Evolutionary conservation across 352 stramenopile species (phyloP).

Genomic region (Globisporangium solare): DNA sequence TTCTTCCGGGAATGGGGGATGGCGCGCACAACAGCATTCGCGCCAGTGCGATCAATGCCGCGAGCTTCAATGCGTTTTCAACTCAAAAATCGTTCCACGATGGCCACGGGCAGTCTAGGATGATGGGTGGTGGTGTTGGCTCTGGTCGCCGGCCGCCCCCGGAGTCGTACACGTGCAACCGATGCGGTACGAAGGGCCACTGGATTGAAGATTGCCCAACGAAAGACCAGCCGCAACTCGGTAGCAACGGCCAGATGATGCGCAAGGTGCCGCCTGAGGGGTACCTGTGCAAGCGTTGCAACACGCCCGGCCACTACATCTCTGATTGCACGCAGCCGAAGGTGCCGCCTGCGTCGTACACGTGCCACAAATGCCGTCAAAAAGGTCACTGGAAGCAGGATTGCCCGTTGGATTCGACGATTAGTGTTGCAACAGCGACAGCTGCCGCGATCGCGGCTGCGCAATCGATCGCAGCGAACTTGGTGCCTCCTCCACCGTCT

Average conservation of each 20-base stretch:
- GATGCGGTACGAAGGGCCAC: conserved; percentile 78
- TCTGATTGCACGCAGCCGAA: conserved; percentile 83
- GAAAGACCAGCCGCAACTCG: conserved; percentile 56
- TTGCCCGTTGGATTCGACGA: conserved; percentile 70
- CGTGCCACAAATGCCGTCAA: conserved; percentile 84
- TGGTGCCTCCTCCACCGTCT: conserved; percentile 3
- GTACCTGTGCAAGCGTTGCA: conserved; percentile 86
- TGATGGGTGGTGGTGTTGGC: conserved; percentile 17
- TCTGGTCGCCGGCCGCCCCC: conserved; percentile 48
- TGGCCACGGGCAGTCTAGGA: conserved; percentile 2
- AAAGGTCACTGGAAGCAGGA: conserved; percentile 89
- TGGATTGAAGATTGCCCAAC: conserved; percentile 88
- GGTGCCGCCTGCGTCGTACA: conserved; percentile 74
- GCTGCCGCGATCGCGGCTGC: conserved; percentile 30
- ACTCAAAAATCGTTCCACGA: conserved; percentile 15
- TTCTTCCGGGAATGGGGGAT: conserved; percentile 69
- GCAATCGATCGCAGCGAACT: conserved; percentile 12
- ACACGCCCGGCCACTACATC: conserved; percentile 82
- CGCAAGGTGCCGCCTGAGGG: conserved; percentile 60
- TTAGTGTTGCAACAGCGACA: conserved; percentile 38
- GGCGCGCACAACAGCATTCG: conserved; percentile 41
- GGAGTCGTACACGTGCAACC: conserved; percentile 87
- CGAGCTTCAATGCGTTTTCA: conserved; percentile 67
- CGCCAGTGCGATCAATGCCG: conserved; percentile 62
- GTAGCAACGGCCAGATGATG: conserved; percentile 18